Conservation (phyloP, 2,329 filamentous ascomycete genomes). For the Pyrenophora tritici-repentis region DNA sequence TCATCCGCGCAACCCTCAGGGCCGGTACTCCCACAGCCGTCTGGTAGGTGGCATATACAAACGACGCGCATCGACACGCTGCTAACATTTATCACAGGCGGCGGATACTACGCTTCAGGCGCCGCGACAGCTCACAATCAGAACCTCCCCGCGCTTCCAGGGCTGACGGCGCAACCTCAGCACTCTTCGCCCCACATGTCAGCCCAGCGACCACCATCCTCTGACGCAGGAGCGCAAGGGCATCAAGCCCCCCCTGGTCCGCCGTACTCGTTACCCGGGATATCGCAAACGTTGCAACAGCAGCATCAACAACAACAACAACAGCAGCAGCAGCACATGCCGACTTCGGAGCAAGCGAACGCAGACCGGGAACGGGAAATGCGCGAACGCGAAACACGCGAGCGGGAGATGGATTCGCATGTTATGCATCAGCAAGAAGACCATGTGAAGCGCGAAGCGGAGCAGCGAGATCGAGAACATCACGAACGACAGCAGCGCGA, state of each 20-base stretch:
- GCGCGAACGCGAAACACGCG: conserved; percentile 49
- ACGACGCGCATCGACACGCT: conserved; percentile 10
- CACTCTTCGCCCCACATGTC: conserved; percentile 49
- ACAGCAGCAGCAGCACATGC: conserved; percentile 46
- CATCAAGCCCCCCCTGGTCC: conserved; percentile 44
- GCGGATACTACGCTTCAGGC: conserved; percentile 50
- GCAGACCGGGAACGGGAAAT: conserved; percentile 55
- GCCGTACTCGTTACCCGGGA: conserved; percentile 52
- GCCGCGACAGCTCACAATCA: conserved; percentile 46
- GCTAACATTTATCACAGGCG: conserved; percentile 32
- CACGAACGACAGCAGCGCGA: conserved; percentile 64
- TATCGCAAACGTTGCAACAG: conserved; percentile 50
- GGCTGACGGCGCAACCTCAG: conserved; percentile 52
- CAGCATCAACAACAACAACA: conserved; percentile 22
- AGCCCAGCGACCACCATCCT: conserved; percentile 43
- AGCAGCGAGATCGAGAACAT: conserved; percentile 62
- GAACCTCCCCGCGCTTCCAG: conserved; percentile 52
- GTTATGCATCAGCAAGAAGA: conserved; percentile 59
- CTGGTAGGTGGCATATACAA: conserved; percentile 38
- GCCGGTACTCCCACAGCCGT: conserved; percentile 48
- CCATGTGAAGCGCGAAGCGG: conserved; percentile 50
- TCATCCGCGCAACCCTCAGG: conserved; percentile 44
- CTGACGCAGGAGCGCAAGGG: conserved; percentile 44
- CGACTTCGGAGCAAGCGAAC: conserved; percentile 41
- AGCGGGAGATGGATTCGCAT: conserved; percentile 61